These are phyloP conservation scores for Odontarrhena argentea DNA, from an alignment of 345 rosid species.

Conservation along the genomic window DNA sequence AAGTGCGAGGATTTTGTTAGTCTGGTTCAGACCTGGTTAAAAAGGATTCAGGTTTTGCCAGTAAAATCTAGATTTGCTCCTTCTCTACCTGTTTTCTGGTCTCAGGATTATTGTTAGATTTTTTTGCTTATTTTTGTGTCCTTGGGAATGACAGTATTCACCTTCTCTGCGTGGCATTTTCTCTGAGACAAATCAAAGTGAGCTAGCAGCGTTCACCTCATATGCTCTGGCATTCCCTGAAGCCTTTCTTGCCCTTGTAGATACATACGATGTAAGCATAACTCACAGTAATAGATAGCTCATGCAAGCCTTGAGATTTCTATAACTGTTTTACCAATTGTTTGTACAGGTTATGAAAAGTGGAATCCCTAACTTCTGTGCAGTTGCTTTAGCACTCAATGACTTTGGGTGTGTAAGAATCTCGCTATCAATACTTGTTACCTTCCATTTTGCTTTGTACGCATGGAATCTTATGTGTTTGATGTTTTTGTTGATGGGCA, in stretches of 20 bases:
- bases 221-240: slow-evolving; percentile 97
- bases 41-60: slow-evolving; percentile 70
- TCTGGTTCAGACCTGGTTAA: slow-evolving; percentile 77
- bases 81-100: neutral
- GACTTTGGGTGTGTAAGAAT: slow-evolving; percentile 74
- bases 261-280: slow-evolving; percentile 83
- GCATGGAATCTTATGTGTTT: slow-evolving; percentile 9
- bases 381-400: slow-evolving; percentile 87
- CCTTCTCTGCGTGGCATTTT: slow-evolving; percentile 54
- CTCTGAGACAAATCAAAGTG: slow-evolving; percentile 96
- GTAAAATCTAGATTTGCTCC: neutral
- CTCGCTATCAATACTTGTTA: slow-evolving; percentile 2
- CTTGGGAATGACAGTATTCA: slow-evolving; percentile 53
- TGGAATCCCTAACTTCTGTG: slow-evolving; percentile 94
- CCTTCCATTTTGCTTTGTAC: too few relatives aligned
- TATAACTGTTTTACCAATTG: slow-evolving; percentile 8
- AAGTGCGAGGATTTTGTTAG: slow-evolving; percentile 80
- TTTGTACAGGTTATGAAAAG: slow-evolving; percentile 79
- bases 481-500: slow-evolving; percentile 39
- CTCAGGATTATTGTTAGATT: neutral
- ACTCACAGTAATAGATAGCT: slow-evolving; percentile 7
- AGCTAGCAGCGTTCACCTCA: slow-evolving; percentile 85
- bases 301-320: slow-evolving; percentile 7
- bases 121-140: slow-evolving; percentile 14
- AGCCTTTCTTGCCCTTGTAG: slow-evolving; percentile 84